phyloP scores from a whole-genome alignment of 2,329 filamentous ascomycete species.

The Scorias spongiosa region DNA sequence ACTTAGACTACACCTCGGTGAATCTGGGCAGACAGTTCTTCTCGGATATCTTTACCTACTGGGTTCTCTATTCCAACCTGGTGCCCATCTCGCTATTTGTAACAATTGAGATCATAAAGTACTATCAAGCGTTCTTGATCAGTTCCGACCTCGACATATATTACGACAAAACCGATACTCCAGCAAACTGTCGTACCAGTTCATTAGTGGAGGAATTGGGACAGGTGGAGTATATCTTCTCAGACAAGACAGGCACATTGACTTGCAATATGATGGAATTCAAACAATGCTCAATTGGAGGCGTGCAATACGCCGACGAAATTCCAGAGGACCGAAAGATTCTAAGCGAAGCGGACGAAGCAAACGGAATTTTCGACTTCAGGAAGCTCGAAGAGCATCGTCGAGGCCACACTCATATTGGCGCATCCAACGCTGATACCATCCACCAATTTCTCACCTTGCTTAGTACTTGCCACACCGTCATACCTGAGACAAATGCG shows the following conservation, averaged over 20 bases:
- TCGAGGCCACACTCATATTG: constrained; percentile 21
- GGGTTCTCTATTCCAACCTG: constrained; percentile 91
- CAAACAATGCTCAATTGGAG: constrained; percentile 82
- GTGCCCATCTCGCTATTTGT: constrained; percentile 97
- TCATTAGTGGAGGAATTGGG: constrained; percentile 93
- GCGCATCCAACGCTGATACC: constrained; percentile 33
- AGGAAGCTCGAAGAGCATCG: constrained; percentile 58
- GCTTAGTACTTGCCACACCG: constrained; percentile 84
- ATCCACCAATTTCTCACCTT: constrained; percentile 79
- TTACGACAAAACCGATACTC: constrained; percentile 86
- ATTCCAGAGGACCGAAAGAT: constrained; percentile 81
- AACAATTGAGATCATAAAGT: constrained; percentile 94
- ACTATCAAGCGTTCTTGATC: constrained; percentile 94
- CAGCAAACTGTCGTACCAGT: constrained; percentile 88
- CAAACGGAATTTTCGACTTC: constrained; percentile 71
- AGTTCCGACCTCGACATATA: constrained; percentile 97
- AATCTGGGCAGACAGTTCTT: constrained; percentile 70
- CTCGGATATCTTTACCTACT: constrained; percentile 92
- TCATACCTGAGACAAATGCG: constrained; percentile 79
- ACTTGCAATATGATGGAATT: constrained; percentile 99
- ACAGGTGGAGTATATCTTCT: constrained; percentile 98
- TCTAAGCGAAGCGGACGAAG: constrained; percentile 54
- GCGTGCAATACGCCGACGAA: constrained; percentile 84
- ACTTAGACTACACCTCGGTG: constrained; percentile 53
- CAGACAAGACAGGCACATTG: constrained; percentile 90